Percentiles rank a stretch among this genome's conserved stretches.
Conservation (phyloP, 305 asterid species). For the Solanum chacoense region DNA sequence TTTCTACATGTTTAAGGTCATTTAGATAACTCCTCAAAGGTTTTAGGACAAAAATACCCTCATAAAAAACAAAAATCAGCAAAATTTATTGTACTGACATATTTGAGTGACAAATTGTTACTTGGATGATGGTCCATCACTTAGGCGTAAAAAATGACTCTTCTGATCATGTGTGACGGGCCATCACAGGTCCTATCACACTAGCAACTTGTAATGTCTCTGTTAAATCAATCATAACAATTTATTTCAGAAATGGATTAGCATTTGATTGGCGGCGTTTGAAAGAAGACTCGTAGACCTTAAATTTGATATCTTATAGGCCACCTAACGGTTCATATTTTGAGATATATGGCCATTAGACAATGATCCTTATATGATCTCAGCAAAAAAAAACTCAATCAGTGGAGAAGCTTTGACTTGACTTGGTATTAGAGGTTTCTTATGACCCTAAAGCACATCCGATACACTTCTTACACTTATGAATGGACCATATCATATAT, state of each 20-base stretch:
- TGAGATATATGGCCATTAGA: not conserved
- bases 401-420: not conserved
- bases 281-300: not conserved
- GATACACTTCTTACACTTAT: not conserved
- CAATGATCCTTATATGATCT: not conserved
- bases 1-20: not conserved
- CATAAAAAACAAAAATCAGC: not conserved
- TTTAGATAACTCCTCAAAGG: not conserved
- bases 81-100: not conserved
- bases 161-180: not conserved
- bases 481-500: not conserved
- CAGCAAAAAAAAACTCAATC: not conserved
- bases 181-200: not conserved
- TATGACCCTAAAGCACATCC: not conserved
- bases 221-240: no score
- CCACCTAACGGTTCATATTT: not conserved
- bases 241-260: no score
- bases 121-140: not conserved
- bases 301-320: no score
- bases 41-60: not conserved
- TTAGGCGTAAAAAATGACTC: not conserved
- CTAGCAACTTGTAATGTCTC: not conserved
- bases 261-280: not conserved
- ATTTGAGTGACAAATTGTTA: not conserved
- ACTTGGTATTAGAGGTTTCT: not conserved